Base-by-base conservation (phyloP, 371 early-diverging fungal genomes). In the Apophysomyces variabilis region DNA sequence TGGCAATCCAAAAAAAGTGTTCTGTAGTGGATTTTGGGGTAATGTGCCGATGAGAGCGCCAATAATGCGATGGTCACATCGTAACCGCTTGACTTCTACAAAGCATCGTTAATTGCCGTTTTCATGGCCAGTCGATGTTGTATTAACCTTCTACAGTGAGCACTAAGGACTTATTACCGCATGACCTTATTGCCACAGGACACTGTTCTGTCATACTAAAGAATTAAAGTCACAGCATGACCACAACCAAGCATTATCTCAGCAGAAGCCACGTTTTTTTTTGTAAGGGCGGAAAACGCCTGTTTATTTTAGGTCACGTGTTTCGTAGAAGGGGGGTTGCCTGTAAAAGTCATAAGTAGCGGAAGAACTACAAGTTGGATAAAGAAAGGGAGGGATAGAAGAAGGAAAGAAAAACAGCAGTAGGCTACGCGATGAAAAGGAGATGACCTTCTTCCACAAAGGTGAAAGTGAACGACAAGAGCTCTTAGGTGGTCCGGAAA, bases 41-140 rank as follows among this genome's bases (percentile, higher is more conserved):
- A 88, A 67, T 11, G 84, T 77, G 8, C 89, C 88, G 18, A 81
- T 71, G 38, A 86, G 65, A 3, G 85, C 69, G 7, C 87, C 87
- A 16, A 89, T 77, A n/a, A 88, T 85, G 11, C 77, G 73, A 60
- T 80, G 71, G n/a, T 84, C 61, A 43, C 66, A 73, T 5, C 87
- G 71, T 38, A 88, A 58, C 13, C 59, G 44, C 36, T 79, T 58
- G 16, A 83, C 75, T 64, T 73, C 86, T 86, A 26, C 32, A 3
- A 26, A 46, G n/a, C 12, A 12, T 8, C 11, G 38, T 4, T 14
- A 45, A 38, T 13, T 11, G 39, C 11, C 57, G 13, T 13, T 43
- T 18, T 18, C 18, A 38, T n/a, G 44, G 14, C 37, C 35, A 16
- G 14, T 16, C 11, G 26, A 61, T 21, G 16, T 12, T 32, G 5